phyloP scores from a whole-genome alignment of 1,284 basidiomycete genomes.

The Cystobasidium pallidum region DNA sequence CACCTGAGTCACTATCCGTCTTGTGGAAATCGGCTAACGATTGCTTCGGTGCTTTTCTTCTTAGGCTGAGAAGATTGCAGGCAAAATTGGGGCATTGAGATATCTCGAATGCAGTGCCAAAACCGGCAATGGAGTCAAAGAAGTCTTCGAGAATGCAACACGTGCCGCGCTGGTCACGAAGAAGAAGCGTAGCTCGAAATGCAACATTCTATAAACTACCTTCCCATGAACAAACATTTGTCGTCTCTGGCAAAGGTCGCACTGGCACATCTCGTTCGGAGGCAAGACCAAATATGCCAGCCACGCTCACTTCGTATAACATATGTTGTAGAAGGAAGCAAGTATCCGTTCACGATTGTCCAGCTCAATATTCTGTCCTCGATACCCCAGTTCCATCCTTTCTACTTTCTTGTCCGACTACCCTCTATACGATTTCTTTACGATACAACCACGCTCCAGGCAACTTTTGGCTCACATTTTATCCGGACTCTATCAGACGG shows the following conservation, averaged over 20 bases:
- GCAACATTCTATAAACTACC: constrained; percentile 77
- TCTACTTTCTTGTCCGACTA: background rate
- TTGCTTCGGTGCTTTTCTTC: too few species aligned
- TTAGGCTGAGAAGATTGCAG: constrained; percentile 77
- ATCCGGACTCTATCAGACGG: background rate
- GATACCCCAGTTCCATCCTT: background rate
- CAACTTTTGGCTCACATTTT: background rate
- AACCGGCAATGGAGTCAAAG: constrained; percentile 81
- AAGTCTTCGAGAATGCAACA: constrained; percentile 84
- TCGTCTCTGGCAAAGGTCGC: too few species aligned
- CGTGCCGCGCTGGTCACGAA: constrained; percentile 61
- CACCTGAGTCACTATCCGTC: background rate
- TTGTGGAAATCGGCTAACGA: too few species aligned
- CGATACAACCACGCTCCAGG: background rate
- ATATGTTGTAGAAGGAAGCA: too few species aligned
- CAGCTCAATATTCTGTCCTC: too few species aligned
- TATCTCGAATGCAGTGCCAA: constrained; percentile 96
- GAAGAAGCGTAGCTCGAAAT: constrained; percentile 71
- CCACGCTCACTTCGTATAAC: too few species aligned
- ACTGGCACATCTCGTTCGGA: background rate
- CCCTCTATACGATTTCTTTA: background rate
- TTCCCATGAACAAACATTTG: too few species aligned
- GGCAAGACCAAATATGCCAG: background rate
- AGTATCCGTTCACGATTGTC: too few species aligned
- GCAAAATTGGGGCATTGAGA: constrained; percentile 84